phyloP scores from a whole-genome alignment of 441 rosid species.

The Corymbia citriodora region DNA sequence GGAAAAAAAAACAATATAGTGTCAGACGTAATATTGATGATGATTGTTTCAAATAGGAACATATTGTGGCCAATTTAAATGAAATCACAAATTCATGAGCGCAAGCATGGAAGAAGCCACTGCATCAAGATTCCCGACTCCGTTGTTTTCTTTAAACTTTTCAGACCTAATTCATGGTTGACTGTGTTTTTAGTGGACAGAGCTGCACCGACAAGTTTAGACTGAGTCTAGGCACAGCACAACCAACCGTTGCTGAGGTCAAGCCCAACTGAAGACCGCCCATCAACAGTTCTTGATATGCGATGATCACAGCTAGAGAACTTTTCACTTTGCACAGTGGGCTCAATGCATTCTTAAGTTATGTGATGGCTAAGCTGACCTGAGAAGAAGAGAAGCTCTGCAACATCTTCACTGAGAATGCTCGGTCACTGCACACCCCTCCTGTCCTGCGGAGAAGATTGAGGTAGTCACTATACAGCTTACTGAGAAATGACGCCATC shows the following conservation, averaged over 20 bases:
- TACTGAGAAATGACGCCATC: conserved; percentile 49
- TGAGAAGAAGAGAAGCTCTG: conserved; percentile 39
- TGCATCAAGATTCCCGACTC: not conserved
- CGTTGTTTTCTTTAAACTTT: not conserved
- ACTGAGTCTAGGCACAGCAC: not conserved
- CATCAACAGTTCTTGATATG: not conserved
- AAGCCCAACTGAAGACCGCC: not conserved
- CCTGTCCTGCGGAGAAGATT: conserved; percentile 31
- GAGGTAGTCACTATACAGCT: conserved; percentile 52
- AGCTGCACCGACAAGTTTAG: not conserved
- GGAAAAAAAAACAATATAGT: not conserved
- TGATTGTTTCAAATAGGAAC: not conserved
- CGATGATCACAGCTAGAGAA: not conserved
- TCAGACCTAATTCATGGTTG: not conserved
- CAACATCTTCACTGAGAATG: conserved; percentile 29
- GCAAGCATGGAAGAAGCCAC: not conserved
- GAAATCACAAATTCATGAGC: not conserved
- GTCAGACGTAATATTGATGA: not conserved
- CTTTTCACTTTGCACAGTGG: not conserved
- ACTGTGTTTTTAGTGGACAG: not conserved
- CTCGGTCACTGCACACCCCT: conserved; percentile 19
- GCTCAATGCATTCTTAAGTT: not conserved
- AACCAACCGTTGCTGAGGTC: not conserved
- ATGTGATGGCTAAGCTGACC: conserved; percentile 14
- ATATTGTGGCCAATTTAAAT: not conserved